Conservation (phyloP, 139 green algal genomes). For the Pycnococcus provasolii region DNA sequence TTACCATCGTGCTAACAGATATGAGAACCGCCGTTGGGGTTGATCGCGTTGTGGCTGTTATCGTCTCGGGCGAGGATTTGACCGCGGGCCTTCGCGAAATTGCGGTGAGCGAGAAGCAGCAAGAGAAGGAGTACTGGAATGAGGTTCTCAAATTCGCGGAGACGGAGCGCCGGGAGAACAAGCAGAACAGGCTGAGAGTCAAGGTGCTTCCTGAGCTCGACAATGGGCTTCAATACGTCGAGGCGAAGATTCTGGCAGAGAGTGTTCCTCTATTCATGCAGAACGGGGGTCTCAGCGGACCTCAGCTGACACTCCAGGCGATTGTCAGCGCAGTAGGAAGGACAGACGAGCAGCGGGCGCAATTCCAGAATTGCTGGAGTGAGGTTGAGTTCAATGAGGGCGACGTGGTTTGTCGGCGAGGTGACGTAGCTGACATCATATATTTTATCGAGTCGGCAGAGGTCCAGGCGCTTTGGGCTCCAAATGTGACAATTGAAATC, state of each 20-base stretch:
- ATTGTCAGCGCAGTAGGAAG: background rate
- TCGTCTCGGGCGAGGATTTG: background rate
- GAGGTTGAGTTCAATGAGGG: background rate
- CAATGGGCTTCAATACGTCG: background rate
- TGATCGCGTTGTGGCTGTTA: constrained; percentile 3
- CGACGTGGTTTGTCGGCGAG: constrained; percentile 7
- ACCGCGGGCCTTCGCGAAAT: background rate
- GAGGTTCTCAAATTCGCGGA: background rate
- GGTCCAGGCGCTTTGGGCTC: background rate
- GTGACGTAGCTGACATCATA: background rate
- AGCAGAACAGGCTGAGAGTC: background rate
- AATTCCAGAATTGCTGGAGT: background rate
- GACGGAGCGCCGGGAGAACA: background rate
- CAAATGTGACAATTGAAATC: background rate
- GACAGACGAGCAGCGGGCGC: background rate
- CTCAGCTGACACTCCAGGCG: background rate
- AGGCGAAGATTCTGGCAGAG: background rate
- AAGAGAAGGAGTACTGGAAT: background rate
- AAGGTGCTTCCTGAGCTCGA: background rate
- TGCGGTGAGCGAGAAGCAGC: background rate
- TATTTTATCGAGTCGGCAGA: constrained; percentile 1
- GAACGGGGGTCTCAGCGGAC: no score
- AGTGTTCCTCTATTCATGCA: no score
- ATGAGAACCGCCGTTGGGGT: background rate
- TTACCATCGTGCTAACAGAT: background rate